Evolutionary conservation across 345 rosid species (phyloP), one percentile per base, ranked within the genome.

Genomic region (Cardamine chenopodiifolia): DNA sequence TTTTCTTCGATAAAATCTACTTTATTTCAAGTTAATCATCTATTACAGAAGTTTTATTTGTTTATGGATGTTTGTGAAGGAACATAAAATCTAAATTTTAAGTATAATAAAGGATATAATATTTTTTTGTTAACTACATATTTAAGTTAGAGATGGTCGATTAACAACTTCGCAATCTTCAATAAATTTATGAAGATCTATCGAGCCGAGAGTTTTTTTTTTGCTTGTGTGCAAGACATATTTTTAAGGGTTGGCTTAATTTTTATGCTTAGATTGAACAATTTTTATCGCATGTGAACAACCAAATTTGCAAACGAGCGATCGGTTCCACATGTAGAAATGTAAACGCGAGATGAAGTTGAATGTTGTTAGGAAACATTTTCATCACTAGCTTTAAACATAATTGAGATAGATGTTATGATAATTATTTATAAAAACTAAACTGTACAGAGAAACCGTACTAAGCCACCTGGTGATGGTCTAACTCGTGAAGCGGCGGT

Each of bases 121-220:
- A n/a, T 6, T 5, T 15, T 15, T 15, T 42, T 15, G 8, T 7
- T 3, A 44, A n/a, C 19, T 2, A n/a, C 3, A 44, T n/a, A n/a
- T n/a, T 45, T 45, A 17, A 45, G 37, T 13, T 15, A 63, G 40
- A 45, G n/a, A n/a, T 17, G 40, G 44, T 47, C 15, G 7, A 45
- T 62, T 14, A n/a, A 42, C 55, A 5, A 45, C 44, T 9, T 34
- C 11, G 42, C 45, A 39, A 55, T 68, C 63, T 68, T 53, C 62
- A 12, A 40, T 22, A 63, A 63, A 44, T 4, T 42, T 2, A 40
- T 42, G 23, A 39, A 22, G 9, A n/a, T 59, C 34, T 18, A 17
- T 59, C 45, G 5, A 4, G 49, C 0, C 4, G 7, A 62, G 28
- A 15, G 26, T 59, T 20, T 0, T 34, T 2, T 23, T 23, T 23